Evolutionary conservation across 306 rosid genomes (phyloP), one percentile per base, ranked within the genome.

Genomic region (Alnus rubra): DNA sequence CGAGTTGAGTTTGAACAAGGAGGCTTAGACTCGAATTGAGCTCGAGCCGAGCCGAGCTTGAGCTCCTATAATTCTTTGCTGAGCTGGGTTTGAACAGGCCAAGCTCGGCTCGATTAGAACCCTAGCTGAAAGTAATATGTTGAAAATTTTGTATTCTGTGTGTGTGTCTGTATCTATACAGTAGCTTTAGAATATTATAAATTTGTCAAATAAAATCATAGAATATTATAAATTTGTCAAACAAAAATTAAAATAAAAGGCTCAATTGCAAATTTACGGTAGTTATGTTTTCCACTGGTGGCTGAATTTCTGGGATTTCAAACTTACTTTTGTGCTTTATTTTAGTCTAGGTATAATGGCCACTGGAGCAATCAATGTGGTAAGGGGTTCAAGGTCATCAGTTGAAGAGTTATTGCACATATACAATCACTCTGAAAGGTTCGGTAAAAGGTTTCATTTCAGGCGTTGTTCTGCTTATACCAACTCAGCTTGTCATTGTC

Each of bases 361-460:
- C 53, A 81, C 89, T 62, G 98, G 98, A 72, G 97, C 94, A 85
- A 85, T 95, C 84, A 90, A 95, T 79, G 98, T 92, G 55, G 98
- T 91, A 68, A 88, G 98, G 84, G 98, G 98, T 79, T 92, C 98
- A 75, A 91, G 98, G 84, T 95, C 98, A 60, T 90, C 98, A 3
- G 82, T 35, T 23, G 97, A 92, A 76, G 98, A 95, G 82, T 83
- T 95, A 52, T 77, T 88, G 82, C 92, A 88, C 78, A 92, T 95
- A 86, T 95, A 92, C 79, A 79, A 75, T 81, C 98, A 92, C 85
- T 92, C 98, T 68, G 97, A 95, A 79, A 95, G 98, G 98, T 94
- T 53, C n/a, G 33, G 30, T 31, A 58, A 73, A 37, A 55, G 23
- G 56, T 5, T 9, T 51, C 42, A 67, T 13, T 74, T 79, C 50